Conservation (phyloP, 352 stramenopile species). For the Pythium myriotylum region DNA sequence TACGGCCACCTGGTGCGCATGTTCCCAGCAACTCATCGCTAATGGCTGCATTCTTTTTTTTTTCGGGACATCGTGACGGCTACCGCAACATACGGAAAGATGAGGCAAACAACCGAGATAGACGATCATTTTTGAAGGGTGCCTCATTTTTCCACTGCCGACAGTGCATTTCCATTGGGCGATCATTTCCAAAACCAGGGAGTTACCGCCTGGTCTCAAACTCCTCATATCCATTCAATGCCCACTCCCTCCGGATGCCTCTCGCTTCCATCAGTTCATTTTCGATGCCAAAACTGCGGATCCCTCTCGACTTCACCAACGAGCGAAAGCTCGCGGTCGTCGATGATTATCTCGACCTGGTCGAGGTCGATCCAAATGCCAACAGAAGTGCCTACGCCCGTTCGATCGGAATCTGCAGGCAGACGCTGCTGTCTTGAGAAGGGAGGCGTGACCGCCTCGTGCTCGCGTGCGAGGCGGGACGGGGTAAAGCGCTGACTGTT, state of each 20-base stretch:
- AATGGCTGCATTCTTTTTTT: no score
- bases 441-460: no score
- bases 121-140: conserved; percentile 8
- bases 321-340: conserved; percentile 1
- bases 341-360: not conserved
- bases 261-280: not conserved
- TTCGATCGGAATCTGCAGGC: not conserved
- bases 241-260: not conserved
- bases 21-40: no score
- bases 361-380: not conserved
- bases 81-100: conserved; percentile 8
- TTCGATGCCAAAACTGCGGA: not conserved
- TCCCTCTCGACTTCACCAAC: conserved; percentile 7
- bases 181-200: not conserved
- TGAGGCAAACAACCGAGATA: not conserved
- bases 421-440: not conserved
- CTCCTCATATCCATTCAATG: no score
- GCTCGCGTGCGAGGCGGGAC: conserved; percentile 2
- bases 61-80: no score
- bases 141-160: conserved; percentile 1
- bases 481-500: conserved; percentile 7
- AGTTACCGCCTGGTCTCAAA: no score
- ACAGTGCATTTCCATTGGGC: conserved; percentile 1
- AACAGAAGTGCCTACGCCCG: not conserved
- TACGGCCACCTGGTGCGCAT: no score